Percentiles rank a stretch among this genome's conserved stretches.
phyloP scores from a whole-genome alignment of 2,329 filamentous ascomycete species.

The Falciphora oryzae region DNA sequence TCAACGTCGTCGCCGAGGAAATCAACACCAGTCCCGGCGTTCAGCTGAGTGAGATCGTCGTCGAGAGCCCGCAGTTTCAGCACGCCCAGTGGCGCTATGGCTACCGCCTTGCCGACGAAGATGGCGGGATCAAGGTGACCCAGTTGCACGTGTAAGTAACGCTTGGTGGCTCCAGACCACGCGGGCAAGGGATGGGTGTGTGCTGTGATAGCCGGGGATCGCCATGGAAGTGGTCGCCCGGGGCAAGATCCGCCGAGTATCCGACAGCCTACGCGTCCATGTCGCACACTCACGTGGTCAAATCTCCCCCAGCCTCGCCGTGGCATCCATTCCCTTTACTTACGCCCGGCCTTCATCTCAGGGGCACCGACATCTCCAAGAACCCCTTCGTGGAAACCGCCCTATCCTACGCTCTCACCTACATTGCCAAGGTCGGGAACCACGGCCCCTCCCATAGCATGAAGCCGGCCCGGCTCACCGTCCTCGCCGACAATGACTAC shows the following conservation, averaged over 20 bases:
- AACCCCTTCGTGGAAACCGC: slow-evolving; percentile 95
- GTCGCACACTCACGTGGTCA: not conserved
- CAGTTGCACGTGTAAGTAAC: slow-evolving; percentile 69
- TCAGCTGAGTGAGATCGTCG: slow-evolving; percentile 66
- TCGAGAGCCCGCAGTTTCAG: slow-evolving; percentile 86
- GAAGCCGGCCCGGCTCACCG: slow-evolving; percentile 67
- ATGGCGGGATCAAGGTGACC: slow-evolving; percentile 75
- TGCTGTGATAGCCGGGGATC: not conserved
- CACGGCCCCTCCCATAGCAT: slow-evolving; percentile 43
- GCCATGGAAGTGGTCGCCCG: not conserved
- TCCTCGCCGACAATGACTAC: slow-evolving; percentile 94
- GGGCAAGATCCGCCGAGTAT: not conserved
- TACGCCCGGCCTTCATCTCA: slow-evolving; percentile 18
- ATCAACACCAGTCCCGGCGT: slow-evolving; percentile 58
- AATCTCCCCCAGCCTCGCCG: not conserved
- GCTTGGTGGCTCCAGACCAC: not conserved
- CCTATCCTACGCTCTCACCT: slow-evolving; percentile 79
- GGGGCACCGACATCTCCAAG: slow-evolving; percentile 37
- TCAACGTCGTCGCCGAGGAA: slow-evolving; percentile 56
- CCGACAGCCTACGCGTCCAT: not conserved
- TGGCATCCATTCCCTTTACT: not conserved
- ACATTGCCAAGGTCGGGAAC: slow-evolving; percentile 50
- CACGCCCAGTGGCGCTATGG: slow-evolving; percentile 85
- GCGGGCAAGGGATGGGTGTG: not conserved
- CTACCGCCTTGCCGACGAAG: slow-evolving; percentile 61